Evolutionary conservation across 78 protist species (phyloP).

Genomic region (Chrysochromulina parva): DNA sequence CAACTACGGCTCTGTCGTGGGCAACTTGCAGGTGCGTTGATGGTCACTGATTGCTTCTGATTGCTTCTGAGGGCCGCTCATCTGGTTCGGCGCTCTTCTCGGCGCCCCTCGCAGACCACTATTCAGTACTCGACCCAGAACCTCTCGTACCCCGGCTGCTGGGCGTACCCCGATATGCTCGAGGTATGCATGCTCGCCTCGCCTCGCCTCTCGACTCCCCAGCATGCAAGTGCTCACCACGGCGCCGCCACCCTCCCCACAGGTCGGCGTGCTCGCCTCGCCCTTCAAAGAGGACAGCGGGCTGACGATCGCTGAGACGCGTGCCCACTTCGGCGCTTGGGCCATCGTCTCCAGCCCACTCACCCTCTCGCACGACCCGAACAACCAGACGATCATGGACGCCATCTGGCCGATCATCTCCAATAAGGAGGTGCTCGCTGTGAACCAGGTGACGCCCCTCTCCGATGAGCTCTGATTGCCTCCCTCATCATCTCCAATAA

Average conservation of each 20-base stretch:
- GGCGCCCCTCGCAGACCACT: neutral
- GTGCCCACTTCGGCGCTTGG: slow-evolving; percentile 68
- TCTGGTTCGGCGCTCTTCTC: no score
- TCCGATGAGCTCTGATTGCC: no score
- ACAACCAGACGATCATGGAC: slow-evolving; percentile 18
- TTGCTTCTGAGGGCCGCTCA: no score
- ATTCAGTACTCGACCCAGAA: neutral
- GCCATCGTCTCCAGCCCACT: slow-evolving; percentile 58
- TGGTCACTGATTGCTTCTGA: no score
- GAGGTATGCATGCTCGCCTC: slow-evolving; percentile 10
- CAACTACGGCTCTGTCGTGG: slow-evolving; percentile 19
- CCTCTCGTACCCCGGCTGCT: slow-evolving; percentile 46
- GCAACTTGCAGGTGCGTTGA: slow-evolving; percentile 17
- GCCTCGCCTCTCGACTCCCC: no score
- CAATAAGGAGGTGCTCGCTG: no score
- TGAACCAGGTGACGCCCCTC: no score
- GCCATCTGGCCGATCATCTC: slow-evolving; percentile 38
- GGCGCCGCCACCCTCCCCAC: no score
- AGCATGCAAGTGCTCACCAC: no score
- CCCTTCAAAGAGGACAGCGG: neutral
- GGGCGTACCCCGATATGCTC: slow-evolving; percentile 74
- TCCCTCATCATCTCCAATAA: slow-evolving; percentile 11
- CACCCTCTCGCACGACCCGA: slow-evolving; percentile 41
- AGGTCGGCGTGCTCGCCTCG: no score
- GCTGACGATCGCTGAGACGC: slow-evolving; percentile 36